Conservation (phyloP, 352 stramenopile genomes). For the Phytophthora citricola region DNA sequence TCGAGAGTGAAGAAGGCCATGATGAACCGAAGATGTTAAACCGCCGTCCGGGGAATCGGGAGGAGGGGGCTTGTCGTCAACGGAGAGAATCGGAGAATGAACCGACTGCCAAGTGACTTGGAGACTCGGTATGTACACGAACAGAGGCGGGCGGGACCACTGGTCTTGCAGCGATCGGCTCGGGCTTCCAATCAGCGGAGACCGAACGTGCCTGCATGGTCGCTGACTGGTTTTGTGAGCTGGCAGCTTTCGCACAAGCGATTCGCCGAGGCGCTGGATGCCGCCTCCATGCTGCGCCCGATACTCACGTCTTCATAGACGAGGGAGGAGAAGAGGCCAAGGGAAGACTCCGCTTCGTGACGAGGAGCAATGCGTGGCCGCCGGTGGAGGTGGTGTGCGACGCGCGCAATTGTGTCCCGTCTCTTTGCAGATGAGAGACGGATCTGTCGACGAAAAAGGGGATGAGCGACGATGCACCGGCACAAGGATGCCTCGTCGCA, state of each 20-base stretch:
- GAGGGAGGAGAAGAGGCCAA: constrained; percentile 6
- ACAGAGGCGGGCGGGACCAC: constrained; percentile 15
- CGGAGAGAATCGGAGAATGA: constrained; percentile 22
- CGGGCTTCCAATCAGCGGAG: constrained; percentile 31
- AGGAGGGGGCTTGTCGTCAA: constrained; percentile 23
- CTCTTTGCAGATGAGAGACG: constrained; percentile 24
- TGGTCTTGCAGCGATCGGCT: constrained; percentile 9
- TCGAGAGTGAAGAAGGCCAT: constrained; percentile 66
- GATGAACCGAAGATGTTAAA: constrained; percentile 17
- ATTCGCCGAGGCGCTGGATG: constrained; percentile 24
- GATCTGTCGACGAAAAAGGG: constrained; percentile 33
- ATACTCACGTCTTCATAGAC: constrained; percentile 21
- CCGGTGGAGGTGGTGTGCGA: constrained; percentile 11
- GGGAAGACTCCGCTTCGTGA: constrained; percentile 23
- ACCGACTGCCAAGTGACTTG: constrained; percentile 2
- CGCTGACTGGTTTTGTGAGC: constrained; percentile 25
- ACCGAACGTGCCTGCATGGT: constrained; percentile 23
- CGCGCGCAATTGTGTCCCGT: constrained; percentile 9
- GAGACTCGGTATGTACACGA: constrained; percentile 4
- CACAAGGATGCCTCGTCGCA: constrained; percentile 27
- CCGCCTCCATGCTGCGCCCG: constrained; percentile 29
- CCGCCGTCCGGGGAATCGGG: constrained; percentile 10
- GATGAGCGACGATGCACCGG: constrained; percentile 33
- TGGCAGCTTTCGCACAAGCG: constrained; percentile 20
- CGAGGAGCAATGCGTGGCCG: constrained; percentile 21